Conservation (phyloP, 1,139 yeast genomes). For the Taiozyma onychis region DNA sequence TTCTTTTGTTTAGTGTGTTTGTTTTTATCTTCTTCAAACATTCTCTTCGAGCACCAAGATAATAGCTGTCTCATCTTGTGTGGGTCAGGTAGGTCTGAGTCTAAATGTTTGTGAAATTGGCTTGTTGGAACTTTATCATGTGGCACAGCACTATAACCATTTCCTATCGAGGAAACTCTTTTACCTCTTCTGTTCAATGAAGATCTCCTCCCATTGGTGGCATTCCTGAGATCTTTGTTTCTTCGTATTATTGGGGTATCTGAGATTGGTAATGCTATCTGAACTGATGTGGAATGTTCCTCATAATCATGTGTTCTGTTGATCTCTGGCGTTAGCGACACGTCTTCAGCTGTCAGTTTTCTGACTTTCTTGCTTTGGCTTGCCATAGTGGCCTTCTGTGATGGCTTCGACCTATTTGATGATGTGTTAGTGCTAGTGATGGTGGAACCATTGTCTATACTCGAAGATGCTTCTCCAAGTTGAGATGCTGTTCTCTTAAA, state of each 20-base stretch:
- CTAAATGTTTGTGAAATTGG: constrained; percentile 60
- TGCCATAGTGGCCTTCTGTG: background rate
- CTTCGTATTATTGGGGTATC: constrained; percentile 38
- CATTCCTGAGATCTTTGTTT: constrained; percentile 30
- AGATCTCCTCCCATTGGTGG: constrained; percentile 34
- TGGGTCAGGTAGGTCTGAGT: constrained; percentile 61
- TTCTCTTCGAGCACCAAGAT: constrained; percentile 61
- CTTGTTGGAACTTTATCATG: constrained; percentile 54
- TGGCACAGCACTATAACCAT: constrained; percentile 65
- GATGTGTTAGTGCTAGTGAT: background rate
- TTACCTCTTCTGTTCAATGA: constrained; percentile 60
- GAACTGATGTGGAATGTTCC: constrained; percentile 21
- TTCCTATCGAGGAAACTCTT: constrained; percentile 69
- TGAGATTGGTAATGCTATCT: constrained; percentile 31
- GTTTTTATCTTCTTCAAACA: constrained; percentile 33
- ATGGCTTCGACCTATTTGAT: constrained; percentile 1
- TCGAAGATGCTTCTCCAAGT: constrained; percentile 1
- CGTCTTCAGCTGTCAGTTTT: constrained; percentile 17
- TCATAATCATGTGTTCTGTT: constrained; percentile 11
- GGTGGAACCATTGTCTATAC: background rate
- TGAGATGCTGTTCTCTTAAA: constrained; percentile 18
- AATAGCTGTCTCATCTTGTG: constrained; percentile 66
- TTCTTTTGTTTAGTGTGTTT: constrained; percentile 22
- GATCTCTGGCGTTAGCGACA: constrained; percentile 18
- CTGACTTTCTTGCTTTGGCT: constrained; percentile 10